Evolutionary conservation across 805 yeast genomes (phyloP), one percentile per base, ranked within the genome.

Genomic region (Metschnikowia lunata): DNA sequence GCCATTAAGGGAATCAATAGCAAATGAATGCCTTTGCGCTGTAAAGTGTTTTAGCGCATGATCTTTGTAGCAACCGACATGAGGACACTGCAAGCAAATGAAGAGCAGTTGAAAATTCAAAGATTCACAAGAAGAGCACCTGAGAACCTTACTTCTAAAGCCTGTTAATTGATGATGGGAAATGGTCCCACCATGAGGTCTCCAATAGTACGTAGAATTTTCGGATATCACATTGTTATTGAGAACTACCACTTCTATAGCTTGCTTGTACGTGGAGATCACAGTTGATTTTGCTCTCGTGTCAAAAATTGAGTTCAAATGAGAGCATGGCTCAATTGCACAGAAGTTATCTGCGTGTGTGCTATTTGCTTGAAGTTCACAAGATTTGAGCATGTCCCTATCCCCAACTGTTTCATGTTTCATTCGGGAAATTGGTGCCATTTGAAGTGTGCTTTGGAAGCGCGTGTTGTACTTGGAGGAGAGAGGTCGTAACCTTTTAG

Each of bases 81-180:
- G 80, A 1, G 89, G 84, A 59, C 95, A 86, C 57, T 85, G 90
- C 33, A 86, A 61, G 60, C 95, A 86, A 23, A 69, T 65, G 72
- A 85, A 76, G 55, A 74, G 82, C 23, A 69, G 55, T 48, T 70
- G 56, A 56, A 74, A 69, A 52, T 72, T 60, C 36, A 58, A 58
- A 26, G 66, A 54, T 8, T 63, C 56, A 54, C 87, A 82, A 30
- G 71, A 75, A 23, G 75, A 64, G 54, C 88, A 82, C 46, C 65
- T 66, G 26, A 80, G 57, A 3, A 79, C 71, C 34, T 61, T 64
- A 2, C 73, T 54, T 53, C 75, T 74, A 41, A 75, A 58, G 29
- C 61, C 65, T 37, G 69, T 51, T 33, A 82, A 59, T 40, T 66
- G 64, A 11, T 52, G 54, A 33, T 57, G 64, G 26, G 75, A 70